phyloP scores from a whole-genome alignment of 176 grass and related monocot genomes.

The Eleusine indica region DNA sequence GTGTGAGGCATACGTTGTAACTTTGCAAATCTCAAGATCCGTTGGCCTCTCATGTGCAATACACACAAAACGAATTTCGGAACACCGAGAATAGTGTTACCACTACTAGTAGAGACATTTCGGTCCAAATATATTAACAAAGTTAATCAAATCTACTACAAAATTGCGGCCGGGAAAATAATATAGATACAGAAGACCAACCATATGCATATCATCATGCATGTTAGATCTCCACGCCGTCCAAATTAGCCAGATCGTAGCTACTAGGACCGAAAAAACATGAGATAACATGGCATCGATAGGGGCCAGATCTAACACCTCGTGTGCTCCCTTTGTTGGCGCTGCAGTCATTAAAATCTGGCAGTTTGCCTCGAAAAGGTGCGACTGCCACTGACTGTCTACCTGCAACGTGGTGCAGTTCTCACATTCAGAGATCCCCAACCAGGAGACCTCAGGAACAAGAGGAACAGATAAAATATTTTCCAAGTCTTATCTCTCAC shows the following conservation, averaged over 20 bases:
- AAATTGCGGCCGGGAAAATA: neutral
- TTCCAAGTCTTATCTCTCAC: conserved; percentile 3
- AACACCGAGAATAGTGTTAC: neutral
- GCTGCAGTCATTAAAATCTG: conserved; percentile 28
- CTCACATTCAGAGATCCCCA: conserved; percentile 35
- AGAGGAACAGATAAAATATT: conserved; percentile 35
- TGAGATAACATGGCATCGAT: conserved; percentile 35
- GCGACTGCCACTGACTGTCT: conserved; percentile 26
- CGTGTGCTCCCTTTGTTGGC: conserved; percentile 30
- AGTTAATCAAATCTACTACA: too few species aligned
- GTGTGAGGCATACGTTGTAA: neutral
- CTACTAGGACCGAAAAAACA: neutral
- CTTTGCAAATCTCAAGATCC: neutral
- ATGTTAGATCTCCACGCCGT: conserved; percentile 21
- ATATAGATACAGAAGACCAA: neutral
- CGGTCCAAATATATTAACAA: too few species aligned
- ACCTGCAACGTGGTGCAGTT: conserved; percentile 36
- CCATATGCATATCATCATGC: neutral
- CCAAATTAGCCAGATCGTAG: conserved; percentile 18
- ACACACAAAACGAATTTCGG: neutral
- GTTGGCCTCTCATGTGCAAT: neutral
- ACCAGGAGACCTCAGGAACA: conserved; percentile 33
- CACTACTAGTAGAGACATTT: too few species aligned
- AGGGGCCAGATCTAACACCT: conserved; percentile 34
- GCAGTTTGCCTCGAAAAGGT: conserved; percentile 45